Base-by-base conservation (phyloP, 306 rosid genomes). In the Prunus armeniaca region DNA sequence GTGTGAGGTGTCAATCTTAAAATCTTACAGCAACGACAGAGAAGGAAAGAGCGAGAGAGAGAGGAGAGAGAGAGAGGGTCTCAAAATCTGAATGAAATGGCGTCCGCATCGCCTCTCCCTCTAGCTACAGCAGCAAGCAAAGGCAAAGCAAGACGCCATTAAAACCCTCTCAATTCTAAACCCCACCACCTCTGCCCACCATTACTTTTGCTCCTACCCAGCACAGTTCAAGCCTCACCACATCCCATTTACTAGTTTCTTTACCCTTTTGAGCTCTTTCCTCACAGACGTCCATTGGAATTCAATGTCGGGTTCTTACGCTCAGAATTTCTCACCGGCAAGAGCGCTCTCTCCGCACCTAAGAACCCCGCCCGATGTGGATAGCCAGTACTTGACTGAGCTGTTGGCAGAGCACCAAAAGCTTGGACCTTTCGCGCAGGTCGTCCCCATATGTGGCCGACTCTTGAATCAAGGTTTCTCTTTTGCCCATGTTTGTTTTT, bases 291-390 rank as follows among this genome's bases (percentile, higher is more conserved):
- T 72, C 32, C 5, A 41, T 51, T 71, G 56, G 65, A 56, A 34
- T 13, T 62, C 38, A 75, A 93, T 93, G 98, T 89, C 97, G 30
- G 98, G 98, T 61, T 82, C 92, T 81, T 93, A 93, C 55, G 87
- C 87, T 76, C 85, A 89, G 76, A 93, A 93, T 79, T 93, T 89
- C 88, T 93, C 97, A 18, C 94, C 93, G 30, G 97, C 92, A 22
- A 87, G 98, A 82, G 95, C 98, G 30, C 92, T 84, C 76, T 93
- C 98, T 51, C 97, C 98, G 27, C 98, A 91, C 85, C 89, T 93
- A 84, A 89, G 98, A 80, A 83, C 83, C 77, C 85, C 83, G 55
- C 80, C 87, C 3, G 98, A 93, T 57, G 92, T 88, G 63, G 98
- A 93, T 74, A 90, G 98, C 84, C 98, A 88, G 88, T 93, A 93